Base-by-base conservation (phyloP, 129 eudicot species). In the Centella asiatica region DNA sequence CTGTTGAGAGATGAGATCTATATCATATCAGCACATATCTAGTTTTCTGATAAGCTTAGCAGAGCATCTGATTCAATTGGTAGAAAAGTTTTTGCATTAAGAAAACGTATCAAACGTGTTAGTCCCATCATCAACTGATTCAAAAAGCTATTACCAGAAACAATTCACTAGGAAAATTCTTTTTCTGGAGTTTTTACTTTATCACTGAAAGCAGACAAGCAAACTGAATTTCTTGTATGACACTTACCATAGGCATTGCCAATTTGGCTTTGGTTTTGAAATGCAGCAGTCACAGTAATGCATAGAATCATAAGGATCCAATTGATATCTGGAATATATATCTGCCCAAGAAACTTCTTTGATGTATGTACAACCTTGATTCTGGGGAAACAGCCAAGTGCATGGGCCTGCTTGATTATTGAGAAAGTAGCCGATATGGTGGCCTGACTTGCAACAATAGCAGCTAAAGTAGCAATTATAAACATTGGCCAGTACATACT, bases 231-330 rank as follows among this genome's bases (percentile, higher is more conserved):
- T 44, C 24, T 23, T 24, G 40, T 14, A 42, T 1, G 24, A 14
- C 18, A 50, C 77, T 69, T 40, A 80, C 86, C 86, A 45, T 74
- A 81, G 17, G 86, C 86, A 63, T 81, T 81, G 11, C 86, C 86
- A 28, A 81, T 81, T 50, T 81, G 86, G 61, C 62, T 76, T 65
- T 74, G 74, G 46, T 76, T 71, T 70, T 42, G 71, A 50, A 81
- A 81, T 62, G 82, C 82, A 57, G 77, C 80, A 51, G 86, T 81
- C 44, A 77, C 86, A 51, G 72, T 74, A 48, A 81, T 81, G 69
- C 86, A 81, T 32, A 81, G 82, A 48, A 81, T 10, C 86, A 81
- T 81, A 24, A 76, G 86, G 52, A 81, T 73, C 86, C 86, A 81
- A 56, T 81, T 81, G 15, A 81, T 69, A 63, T 81, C 86, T 26